These are phyloP conservation scores for Psilocybe cyanescens DNA, from an alignment of 768 basidiomycete genomes.

Conservation along the genomic window DNA sequence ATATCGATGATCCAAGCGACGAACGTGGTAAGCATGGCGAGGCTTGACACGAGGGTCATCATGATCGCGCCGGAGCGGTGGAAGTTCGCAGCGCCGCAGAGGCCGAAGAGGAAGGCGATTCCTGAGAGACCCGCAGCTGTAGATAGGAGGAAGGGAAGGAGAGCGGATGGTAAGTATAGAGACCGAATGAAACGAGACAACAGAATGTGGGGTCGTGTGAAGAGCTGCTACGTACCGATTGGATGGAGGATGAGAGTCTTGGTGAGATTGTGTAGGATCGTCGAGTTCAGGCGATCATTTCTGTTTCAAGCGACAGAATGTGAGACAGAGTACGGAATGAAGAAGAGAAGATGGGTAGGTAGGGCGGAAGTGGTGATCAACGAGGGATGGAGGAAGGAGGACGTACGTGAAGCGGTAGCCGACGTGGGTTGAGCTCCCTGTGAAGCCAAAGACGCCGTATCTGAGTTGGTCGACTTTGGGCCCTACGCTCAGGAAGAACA, in stretches of 20 bases:
- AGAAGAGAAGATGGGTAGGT: not conserved
- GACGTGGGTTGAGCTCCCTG: conserved; percentile 53
- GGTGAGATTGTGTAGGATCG: conserved; percentile 70
- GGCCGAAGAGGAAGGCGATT: conserved; percentile 66
- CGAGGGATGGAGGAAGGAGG: not conserved
- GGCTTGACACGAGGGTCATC: conserved; percentile 70
- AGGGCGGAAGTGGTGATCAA: not conserved
- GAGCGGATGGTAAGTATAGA: not conserved
- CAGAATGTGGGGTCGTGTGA: not conserved
- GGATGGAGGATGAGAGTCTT: conserved; percentile 78
- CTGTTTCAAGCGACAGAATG: conserved; percentile 25
- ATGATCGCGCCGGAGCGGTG: conserved; percentile 75
- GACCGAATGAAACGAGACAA: not conserved
- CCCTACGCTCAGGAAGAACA: conserved; percentile 69
- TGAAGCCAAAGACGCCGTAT: conserved; percentile 83
- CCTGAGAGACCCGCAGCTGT: conserved; percentile 68
- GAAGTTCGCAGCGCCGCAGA: conserved; percentile 61
- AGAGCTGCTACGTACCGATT: conserved; percentile 52
- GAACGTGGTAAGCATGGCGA: conserved; percentile 70
- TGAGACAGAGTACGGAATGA: not conserved
- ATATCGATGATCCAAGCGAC: conserved; percentile 80
- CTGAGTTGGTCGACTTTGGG: conserved; percentile 38
- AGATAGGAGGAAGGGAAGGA: not conserved
- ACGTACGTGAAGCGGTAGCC: conserved; percentile 66
- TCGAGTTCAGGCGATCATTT: conserved; percentile 49